These are phyloP conservation scores for Leptographium procerum DNA, from an alignment of 2,329 filamentous ascomycete species.

Conservation along the genomic window DNA sequence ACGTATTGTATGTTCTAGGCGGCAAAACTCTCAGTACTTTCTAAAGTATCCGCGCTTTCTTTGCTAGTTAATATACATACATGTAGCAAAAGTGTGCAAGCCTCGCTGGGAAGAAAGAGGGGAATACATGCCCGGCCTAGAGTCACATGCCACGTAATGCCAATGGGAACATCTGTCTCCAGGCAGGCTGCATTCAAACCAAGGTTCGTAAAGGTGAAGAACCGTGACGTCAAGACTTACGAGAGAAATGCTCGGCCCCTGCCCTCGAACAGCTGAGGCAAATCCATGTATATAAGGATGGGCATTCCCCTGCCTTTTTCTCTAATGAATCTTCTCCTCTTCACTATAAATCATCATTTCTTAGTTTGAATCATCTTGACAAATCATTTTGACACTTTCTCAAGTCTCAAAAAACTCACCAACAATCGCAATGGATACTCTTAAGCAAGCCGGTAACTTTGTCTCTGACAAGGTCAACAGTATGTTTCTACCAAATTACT, in stretches of 20 bases:
- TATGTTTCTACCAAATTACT: constrained; percentile 4
- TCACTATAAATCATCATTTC: background rate
- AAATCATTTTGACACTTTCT: background rate
- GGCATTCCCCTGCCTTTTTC: background rate
- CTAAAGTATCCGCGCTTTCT: background rate
- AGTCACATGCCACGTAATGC: background rate
- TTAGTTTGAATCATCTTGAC: background rate
- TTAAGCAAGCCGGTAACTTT: constrained; percentile 46
- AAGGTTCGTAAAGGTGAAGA: background rate
- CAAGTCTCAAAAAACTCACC: background rate
- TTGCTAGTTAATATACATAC: too few relatives aligned
- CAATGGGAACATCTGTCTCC: too few relatives aligned
- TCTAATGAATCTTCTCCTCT: background rate
- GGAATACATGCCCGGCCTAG: background rate
- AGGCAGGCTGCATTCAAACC: too few relatives aligned
- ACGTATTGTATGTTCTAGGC: background rate
- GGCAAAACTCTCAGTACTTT: background rate
- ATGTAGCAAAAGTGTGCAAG: background rate
- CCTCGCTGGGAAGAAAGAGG: background rate
- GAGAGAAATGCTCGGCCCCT: background rate
- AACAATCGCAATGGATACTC: constrained; percentile 25
- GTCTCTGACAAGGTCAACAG: constrained; percentile 44
- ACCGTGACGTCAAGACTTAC: background rate
- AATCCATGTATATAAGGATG: background rate
- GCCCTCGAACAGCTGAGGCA: background rate